These are phyloP conservation scores for Candida anutae DNA, from an alignment of 1,139 yeast species.

Conservation along the genomic window DNA sequence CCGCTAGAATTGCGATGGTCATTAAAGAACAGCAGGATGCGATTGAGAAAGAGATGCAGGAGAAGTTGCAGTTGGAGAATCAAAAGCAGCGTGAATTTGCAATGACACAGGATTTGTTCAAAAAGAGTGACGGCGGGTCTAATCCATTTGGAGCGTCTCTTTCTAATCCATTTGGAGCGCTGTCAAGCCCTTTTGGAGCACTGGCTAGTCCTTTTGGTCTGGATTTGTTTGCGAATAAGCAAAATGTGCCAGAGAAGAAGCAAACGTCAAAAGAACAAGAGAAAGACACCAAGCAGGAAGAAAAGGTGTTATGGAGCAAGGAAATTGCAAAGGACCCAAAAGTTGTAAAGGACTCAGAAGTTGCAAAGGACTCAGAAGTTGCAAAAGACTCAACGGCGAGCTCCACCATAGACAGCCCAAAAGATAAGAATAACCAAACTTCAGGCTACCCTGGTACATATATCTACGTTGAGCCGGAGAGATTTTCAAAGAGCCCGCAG, in stretches of 20 bases:
- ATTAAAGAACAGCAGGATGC: constrained; percentile 29
- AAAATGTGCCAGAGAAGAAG: constrained; percentile 2
- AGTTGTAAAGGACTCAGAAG: constrained; percentile 1
- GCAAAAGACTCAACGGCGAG: not conserved
- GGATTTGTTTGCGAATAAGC: constrained; percentile 4
- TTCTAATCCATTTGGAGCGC: constrained; percentile 5
- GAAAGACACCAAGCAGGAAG: not conserved
- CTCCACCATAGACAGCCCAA: not conserved
- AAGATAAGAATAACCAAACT: constrained; percentile 7
- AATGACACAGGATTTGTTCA: constrained; percentile 37
- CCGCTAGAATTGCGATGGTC: constrained; percentile 33
- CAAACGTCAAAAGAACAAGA: constrained; percentile 1
- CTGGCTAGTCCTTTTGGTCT: constrained; percentile 5
- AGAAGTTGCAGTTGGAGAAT: constrained; percentile 14
- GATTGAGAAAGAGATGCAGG: constrained; percentile 20
- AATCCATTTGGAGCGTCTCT: constrained; percentile 22
- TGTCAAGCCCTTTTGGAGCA: constrained; percentile 27
- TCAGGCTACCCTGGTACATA: constrained; percentile 58
- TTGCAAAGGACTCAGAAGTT: constrained; percentile 1
- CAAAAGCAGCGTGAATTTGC: constrained; percentile 26
- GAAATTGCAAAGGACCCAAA: constrained; percentile 2
- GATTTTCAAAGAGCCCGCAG: constrained; percentile 30
- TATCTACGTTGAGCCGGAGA: constrained; percentile 63
- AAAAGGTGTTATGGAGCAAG: not conserved
- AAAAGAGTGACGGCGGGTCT: constrained; percentile 9